A percentile compares a stretch with the other conserved stretches of the same genome.
Evolutionary conservation across 495 filamentous ascomycete genomes (phyloP).

Genomic region (Barbatosphaeria neglecta): DNA sequence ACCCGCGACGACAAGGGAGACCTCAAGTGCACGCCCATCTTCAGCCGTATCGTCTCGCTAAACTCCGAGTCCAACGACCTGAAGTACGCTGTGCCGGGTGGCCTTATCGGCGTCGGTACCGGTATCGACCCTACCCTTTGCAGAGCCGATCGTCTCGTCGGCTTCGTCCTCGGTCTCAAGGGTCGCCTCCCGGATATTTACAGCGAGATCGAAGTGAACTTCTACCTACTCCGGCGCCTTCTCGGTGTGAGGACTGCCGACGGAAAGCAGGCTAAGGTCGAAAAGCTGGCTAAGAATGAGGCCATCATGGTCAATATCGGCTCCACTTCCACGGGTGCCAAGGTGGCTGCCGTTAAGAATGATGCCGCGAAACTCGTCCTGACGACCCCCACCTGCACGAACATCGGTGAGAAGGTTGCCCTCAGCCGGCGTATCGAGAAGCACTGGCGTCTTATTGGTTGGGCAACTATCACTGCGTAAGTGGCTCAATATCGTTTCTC

Average conservation of each 20-base stretch:
- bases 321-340: slow-evolving; percentile 87
- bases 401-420: slow-evolving; percentile 95
- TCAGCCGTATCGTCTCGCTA: slow-evolving; percentile 83
- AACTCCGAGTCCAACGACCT: slow-evolving; percentile 97
- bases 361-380: slow-evolving; percentile 77
- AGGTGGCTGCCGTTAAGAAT: slow-evolving; percentile 90
- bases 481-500: slow-evolving; percentile 6
- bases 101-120: slow-evolving; percentile 94
- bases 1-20: slow-evolving; percentile 85
- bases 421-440: slow-evolving; percentile 94
- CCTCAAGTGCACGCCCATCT: slow-evolving; percentile 93
- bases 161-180: slow-evolving; percentile 92
- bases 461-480: slow-evolving; percentile 73
- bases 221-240: slow-evolving; percentile 87
- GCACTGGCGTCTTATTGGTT: slow-evolving; percentile 97
- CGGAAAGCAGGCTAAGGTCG: slow-evolving; percentile 98
- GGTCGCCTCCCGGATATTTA: slow-evolving; percentile 89
- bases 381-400: slow-evolving; percentile 84
- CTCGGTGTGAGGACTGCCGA: slow-evolving; percentile 96
- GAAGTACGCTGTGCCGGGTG: slow-evolving; percentile 94
- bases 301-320: slow-evolving; percentile 99
- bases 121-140: slow-evolving; percentile 94
- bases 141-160: slow-evolving; percentile 95
- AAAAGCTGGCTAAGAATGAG: slow-evolving; percentile 93
- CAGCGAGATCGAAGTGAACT: slow-evolving; percentile 96